phyloP scores from a whole-genome alignment of 345 rosid genomes.

The Clausena lansium region DNA sequence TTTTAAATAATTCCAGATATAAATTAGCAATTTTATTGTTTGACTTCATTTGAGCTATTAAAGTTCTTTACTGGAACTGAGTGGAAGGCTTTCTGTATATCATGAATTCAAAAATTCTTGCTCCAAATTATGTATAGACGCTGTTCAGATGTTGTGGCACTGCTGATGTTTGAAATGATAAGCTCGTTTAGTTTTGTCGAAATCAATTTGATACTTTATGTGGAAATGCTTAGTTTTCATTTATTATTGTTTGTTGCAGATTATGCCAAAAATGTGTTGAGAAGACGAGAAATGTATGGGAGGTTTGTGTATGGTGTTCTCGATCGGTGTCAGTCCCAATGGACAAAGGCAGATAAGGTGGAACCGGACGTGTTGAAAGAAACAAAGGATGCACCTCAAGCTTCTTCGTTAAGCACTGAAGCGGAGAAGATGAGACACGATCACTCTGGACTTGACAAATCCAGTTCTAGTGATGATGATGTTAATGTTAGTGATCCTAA shows the following conservation, averaged over 20 bases:
- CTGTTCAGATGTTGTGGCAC: background rate
- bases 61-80: too few relatives aligned
- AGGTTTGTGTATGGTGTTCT: slow-evolving; percentile 42
- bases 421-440: slow-evolving; percentile 20
- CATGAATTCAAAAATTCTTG: background rate
- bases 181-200: background rate
- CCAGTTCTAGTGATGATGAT: slow-evolving; percentile 52
- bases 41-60: background rate
- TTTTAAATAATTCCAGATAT: background rate
- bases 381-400: slow-evolving; percentile 26
- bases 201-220: background rate
- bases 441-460: slow-evolving; percentile 28
- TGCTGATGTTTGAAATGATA: background rate
- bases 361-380: slow-evolving; percentile 27
- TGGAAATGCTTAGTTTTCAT: background rate
- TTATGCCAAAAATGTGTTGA: slow-evolving; percentile 24
- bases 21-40: background rate
- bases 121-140: background rate
- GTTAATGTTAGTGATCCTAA: slow-evolving; percentile 39
- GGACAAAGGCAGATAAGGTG: slow-evolving; percentile 34
- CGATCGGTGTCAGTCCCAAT: slow-evolving; percentile 43
- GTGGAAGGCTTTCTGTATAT: background rate
- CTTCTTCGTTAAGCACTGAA: slow-evolving; percentile 26
- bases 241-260: slow-evolving; percentile 18
- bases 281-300: slow-evolving; percentile 34